Evolutionary conservation across 2,329 filamentous ascomycete species (phyloP).

Genomic region (Colletotrichum sp.): DNA sequence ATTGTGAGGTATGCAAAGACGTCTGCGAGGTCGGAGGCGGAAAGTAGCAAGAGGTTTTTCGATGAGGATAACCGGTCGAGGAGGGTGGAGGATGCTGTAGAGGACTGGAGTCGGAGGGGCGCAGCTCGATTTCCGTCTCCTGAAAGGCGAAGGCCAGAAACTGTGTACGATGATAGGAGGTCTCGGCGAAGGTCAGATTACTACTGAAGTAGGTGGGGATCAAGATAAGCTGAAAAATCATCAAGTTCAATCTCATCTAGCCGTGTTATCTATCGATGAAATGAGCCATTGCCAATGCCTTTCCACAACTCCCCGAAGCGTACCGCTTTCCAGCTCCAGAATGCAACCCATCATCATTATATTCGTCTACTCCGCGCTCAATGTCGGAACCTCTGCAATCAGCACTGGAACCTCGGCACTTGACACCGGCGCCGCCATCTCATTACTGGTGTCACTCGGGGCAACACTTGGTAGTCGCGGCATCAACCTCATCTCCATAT

Average conservation of each 20-base stretch:
- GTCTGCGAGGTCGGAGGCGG: background rate
- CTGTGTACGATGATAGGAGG: background rate
- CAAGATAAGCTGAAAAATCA: background rate
- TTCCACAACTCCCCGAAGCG: background rate
- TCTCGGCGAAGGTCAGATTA: background rate
- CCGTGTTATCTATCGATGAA: background rate
- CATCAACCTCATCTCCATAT: constrained; percentile 10
- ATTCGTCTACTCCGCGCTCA: constrained; percentile 18
- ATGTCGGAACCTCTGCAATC: background rate
- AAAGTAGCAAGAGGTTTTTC: background rate
- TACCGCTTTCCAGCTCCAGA: background rate
- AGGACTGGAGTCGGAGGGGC: constrained; percentile 8
- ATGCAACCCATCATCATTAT: background rate
- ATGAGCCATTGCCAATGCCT: background rate
- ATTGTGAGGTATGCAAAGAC: constrained; percentile 5
- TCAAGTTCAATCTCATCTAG: background rate
- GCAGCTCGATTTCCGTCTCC: background rate
- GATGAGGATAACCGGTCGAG: background rate
- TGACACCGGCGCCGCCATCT: background rate
- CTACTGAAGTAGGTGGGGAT: background rate
- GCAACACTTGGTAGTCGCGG: background rate
- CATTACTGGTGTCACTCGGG: background rate
- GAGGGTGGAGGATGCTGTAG: background rate
- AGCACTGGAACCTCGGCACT: background rate
- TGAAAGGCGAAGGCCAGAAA: background rate